These are phyloP conservation scores for Kodamaea leandrae DNA, from an alignment of 805 yeast species.

Conservation along the genomic window DNA sequence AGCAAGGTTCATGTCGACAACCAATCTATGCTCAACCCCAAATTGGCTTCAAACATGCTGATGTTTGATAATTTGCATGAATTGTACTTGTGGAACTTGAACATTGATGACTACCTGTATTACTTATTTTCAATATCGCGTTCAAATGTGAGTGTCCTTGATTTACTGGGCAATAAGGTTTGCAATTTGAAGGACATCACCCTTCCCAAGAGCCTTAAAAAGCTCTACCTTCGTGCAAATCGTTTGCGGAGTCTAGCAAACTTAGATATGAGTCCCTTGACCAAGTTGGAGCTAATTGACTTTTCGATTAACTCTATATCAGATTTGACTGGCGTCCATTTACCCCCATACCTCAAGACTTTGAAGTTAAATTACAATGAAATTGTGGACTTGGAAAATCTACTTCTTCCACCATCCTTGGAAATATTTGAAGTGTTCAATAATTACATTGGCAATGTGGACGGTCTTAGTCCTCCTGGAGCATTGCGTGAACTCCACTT, in stretches of 20 bases:
- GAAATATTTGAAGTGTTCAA: constrained; percentile 17
- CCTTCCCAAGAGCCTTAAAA: constrained; percentile 14
- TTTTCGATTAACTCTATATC: constrained; percentile 14
- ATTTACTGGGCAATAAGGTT: constrained; percentile 17
- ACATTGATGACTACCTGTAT: constrained; percentile 10
- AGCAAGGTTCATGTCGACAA: constrained; percentile 12
- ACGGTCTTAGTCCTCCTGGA: constrained; percentile 13
- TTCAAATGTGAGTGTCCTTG: constrained; percentile 12
- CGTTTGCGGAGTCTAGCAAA: constrained; percentile 13
- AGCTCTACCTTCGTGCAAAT: constrained; percentile 16
- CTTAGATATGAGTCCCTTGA: constrained; percentile 9
- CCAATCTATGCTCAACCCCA: constrained; percentile 5
- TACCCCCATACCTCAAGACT: constrained; percentile 12
- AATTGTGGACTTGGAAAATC: constrained; percentile 5
- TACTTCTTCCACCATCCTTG: constrained; percentile 12
- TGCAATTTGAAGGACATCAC: constrained; percentile 12
- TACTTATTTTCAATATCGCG: constrained; percentile 1
- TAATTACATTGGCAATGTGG: constrained; percentile 13
- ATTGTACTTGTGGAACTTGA: constrained; percentile 15
- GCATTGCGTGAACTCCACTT: constrained; percentile 16
- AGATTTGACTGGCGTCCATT: constrained; percentile 6
- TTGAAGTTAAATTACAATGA: constrained; percentile 17
- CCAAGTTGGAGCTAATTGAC: constrained; percentile 13
- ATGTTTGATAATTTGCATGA: constrained; percentile 11
- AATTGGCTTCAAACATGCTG: constrained; percentile 7